phyloP scores from a whole-genome alignment of 2,329 filamentous ascomycete genomes.

The Beauveria australis region DNA sequence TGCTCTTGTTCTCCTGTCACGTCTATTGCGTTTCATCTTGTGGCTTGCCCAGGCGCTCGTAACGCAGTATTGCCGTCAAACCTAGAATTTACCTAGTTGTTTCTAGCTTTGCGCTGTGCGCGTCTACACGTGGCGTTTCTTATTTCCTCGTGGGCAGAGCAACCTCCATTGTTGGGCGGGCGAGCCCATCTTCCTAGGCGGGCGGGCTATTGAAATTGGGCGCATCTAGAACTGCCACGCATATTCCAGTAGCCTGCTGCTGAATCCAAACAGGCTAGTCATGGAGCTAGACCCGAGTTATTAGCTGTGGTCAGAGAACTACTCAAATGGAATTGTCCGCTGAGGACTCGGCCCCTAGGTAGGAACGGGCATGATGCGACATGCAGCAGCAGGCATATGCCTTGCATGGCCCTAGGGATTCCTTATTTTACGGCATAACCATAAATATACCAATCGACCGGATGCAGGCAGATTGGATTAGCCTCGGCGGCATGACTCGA shows the following conservation, averaged over 20 bases:
- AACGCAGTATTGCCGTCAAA: background rate
- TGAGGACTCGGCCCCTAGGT: background rate
- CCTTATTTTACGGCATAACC: background rate
- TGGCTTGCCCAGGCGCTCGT: background rate
- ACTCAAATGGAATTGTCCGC: background rate
- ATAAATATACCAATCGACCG: background rate
- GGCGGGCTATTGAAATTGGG: slow-evolving; percentile 1
- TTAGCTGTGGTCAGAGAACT: background rate
- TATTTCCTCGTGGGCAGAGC: background rate
- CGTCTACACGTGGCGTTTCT: background rate
- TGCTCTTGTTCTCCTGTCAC: background rate
- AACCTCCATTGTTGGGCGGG: background rate
- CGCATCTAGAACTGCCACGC: background rate
- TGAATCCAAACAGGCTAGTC: background rate
- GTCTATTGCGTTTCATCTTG: background rate
- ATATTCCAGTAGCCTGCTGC: too few species aligned
- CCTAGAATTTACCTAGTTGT: background rate
- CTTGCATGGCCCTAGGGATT: too few species aligned
- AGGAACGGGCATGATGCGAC: background rate
- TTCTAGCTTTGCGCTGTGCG: background rate
- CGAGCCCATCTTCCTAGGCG: background rate
- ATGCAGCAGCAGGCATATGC: too few species aligned
- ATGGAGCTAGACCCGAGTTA: background rate
- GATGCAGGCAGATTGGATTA: background rate
- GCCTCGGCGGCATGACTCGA: background rate